Percentiles rank a stretch among this genome's conserved stretches.
These are phyloP conservation scores for Andrographis paniculata DNA, from an alignment of 305 asterid species.

Conservation along the genomic window DNA sequence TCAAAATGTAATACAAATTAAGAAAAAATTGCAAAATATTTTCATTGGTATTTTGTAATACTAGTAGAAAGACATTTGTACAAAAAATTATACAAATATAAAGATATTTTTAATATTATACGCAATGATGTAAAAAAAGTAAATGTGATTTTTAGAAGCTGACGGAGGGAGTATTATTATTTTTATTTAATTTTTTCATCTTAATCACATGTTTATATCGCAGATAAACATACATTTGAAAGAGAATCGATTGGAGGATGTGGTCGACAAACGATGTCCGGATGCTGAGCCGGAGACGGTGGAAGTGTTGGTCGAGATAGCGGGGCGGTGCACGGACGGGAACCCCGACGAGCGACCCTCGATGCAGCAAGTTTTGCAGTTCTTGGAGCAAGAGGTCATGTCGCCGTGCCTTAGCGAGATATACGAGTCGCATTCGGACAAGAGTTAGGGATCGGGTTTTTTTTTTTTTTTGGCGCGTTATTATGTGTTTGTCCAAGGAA, in stretches of 20 bases:
- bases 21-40: too few relatives aligned
- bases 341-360: constrained; percentile 77
- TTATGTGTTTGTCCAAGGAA: too few relatives aligned
- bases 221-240: constrained; percentile 72
- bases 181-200: too few relatives aligned
- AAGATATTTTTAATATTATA: too few relatives aligned
- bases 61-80: too few relatives aligned
- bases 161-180: too few relatives aligned
- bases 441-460: constrained; percentile 25
- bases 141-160: too few relatives aligned
- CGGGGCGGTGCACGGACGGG: constrained; percentile 78
- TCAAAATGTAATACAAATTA: too few relatives aligned
- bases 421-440: constrained; percentile 80
- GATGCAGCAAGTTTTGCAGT: constrained; percentile 87
- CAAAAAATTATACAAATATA: too few relatives aligned
- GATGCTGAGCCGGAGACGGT: constrained; percentile 75
- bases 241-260: constrained; percentile 60
- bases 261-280: constrained; percentile 59
- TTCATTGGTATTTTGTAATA: too few relatives aligned
- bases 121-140: too few relatives aligned
- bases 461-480: not conserved
- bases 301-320: constrained; percentile 75
- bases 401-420: constrained; percentile 76
- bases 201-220: not conserved
- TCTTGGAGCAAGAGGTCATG: constrained; percentile 89